Evolutionary conservation across 2,329 filamentous ascomycete genomes (phyloP), one percentile per base, ranked within the genome.

Genomic region (Colletotrichum nymphaeae): DNA sequence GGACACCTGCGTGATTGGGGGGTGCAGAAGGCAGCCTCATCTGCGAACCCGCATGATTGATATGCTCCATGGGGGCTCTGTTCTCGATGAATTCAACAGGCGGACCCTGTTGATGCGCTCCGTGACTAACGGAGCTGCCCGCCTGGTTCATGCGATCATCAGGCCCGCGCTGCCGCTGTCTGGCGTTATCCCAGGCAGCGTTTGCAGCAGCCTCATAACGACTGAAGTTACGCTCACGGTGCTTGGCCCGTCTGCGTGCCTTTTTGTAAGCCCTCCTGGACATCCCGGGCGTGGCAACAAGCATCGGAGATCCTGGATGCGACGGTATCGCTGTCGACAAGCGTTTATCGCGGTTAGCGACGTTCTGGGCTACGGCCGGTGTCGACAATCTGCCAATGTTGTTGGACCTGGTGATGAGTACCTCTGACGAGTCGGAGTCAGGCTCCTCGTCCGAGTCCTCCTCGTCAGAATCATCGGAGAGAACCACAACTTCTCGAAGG

Each of bases 401-500:
- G 19, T 24, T 37, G 28, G 71, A 66, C 35, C 67, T 66, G 19
- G 65, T 67, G 60, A 63, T 65, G 68, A 72, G 69, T 57, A 81
- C 79, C 37, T 78, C 64, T 6, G 79, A 82, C n/a, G 74, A 75
- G 14, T 77, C 76, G 30, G 77, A 79, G 19, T 82, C 82, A 19
- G 80, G 81, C 9, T 83, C 80, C 37, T 81, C 82, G 26, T 79
- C 79, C 14, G 68, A 74, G 5, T 85, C 83, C 19, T 83, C 81
- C 5, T 82, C 83, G 5, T 83, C 83, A 4, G 85, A 86, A 53
- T 84, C 86, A 76, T 91, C 89, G n/a, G 89, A 90, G 57, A 93
- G 91, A 77, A 92, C 88, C 66, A 93, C 89, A 12, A 93, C 89
- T 80, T 93, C 91, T 63, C 89, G 86, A 42, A 93, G 83, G 70